These are phyloP conservation scores for Fusarium tanahbumbuense DNA, from an alignment of 2,329 filamentous ascomycete genomes.

Conservation along the genomic window DNA sequence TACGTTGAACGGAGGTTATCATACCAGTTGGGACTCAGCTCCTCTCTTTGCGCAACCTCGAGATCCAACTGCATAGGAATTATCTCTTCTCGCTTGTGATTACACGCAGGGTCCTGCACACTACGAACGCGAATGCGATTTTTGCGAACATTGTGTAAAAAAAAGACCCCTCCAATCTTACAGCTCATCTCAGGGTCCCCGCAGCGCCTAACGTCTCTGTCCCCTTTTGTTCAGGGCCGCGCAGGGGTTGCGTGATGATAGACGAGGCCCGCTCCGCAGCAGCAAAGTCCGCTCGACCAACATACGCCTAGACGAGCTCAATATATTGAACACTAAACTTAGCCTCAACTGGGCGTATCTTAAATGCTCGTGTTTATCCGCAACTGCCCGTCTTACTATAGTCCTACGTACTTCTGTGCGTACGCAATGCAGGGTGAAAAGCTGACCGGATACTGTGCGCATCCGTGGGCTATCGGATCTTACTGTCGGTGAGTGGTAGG, in stretches of 20 bases:
- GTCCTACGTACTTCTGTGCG: background rate
- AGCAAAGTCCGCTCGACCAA: slow-evolving; percentile 30
- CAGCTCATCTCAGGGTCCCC: slow-evolving; percentile 10
- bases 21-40: background rate
- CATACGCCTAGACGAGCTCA: background rate
- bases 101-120: background rate
- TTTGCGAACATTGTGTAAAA: slow-evolving; percentile 16
- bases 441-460: slow-evolving; percentile 3
- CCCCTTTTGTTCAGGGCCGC: background rate
- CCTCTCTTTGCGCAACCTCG: background rate
- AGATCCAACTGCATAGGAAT: background rate
- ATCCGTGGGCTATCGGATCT: background rate
- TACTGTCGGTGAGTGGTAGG: background rate
- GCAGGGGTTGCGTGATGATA: slow-evolving; percentile 20
- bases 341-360: background rate
- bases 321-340: background rate
- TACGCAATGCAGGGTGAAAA: background rate
- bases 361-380: background rate
- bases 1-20: background rate
- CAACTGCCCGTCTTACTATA: background rate
- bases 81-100: slow-evolving; percentile 10
- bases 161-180: slow-evolving; percentile 33
- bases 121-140: slow-evolving; percentile 30
- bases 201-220: slow-evolving; percentile 2
- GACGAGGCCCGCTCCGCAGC: slow-evolving; percentile 9